phyloP scores from a whole-genome alignment of 805 yeast species.

The Ogataea paraovalis region DNA sequence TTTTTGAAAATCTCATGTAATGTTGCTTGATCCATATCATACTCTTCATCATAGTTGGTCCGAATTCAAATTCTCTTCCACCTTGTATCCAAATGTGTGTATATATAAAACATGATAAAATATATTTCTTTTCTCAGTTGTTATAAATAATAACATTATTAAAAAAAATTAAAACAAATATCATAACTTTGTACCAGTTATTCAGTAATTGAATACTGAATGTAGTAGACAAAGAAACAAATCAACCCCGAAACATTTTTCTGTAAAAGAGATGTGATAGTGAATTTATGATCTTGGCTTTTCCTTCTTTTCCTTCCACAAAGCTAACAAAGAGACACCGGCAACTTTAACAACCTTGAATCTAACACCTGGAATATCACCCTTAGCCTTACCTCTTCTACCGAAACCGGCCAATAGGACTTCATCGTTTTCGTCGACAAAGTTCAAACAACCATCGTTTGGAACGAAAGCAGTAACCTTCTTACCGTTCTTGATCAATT shows the following conservation, averaged over 20 bases:
- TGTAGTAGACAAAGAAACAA: background rate
- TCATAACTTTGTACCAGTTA: slow-evolving; percentile 1
- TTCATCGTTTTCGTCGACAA: slow-evolving; percentile 99
- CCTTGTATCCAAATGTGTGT: background rate
- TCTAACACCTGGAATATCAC: slow-evolving; percentile 99
- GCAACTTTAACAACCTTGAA: slow-evolving; percentile 99
- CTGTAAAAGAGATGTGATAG: background rate
- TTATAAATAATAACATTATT: slow-evolving; percentile 1
- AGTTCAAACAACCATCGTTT: slow-evolving; percentile 99
- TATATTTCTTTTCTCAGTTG: slow-evolving; percentile 1
- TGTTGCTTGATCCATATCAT: too few relatives aligned
- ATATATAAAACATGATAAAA: slow-evolving; percentile 4
- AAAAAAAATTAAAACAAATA: slow-evolving; percentile 3
- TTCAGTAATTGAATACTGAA: background rate
- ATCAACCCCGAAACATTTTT: background rate
- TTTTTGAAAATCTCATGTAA: too few relatives aligned
- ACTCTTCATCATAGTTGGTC: too few relatives aligned
- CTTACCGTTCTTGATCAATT: slow-evolving; percentile 99
- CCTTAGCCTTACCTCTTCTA: slow-evolving; percentile 99
- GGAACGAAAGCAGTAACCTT: slow-evolving; percentile 99
- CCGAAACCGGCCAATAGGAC: slow-evolving; percentile 99
- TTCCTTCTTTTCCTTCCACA: slow-evolving; percentile 99
- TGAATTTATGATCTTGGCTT: slow-evolving; percentile 93
- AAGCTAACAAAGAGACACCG: slow-evolving; percentile 99
- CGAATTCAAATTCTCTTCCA: background rate